A percentile compares a stretch with the other conserved stretches of the same genome.
phyloP scores from a whole-genome alignment of 1,284 basidiomycete genomes.

The Schizopora paradoxa region DNA sequence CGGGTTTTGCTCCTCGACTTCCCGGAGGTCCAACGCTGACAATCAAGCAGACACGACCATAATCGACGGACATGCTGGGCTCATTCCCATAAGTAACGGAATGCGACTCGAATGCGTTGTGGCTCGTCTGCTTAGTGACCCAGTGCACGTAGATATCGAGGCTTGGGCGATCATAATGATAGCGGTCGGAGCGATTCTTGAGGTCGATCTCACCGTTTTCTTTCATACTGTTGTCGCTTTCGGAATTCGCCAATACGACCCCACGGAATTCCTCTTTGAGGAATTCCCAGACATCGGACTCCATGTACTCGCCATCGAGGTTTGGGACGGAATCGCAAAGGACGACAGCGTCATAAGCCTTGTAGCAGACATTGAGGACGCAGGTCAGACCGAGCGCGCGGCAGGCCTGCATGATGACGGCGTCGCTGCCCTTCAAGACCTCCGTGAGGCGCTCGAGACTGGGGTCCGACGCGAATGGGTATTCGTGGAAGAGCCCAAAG shows the following conservation, averaged over 20 bases:
- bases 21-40: slow-evolving; percentile 5
- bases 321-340: neutral
- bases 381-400: slow-evolving; percentile 6
- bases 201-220: too few species aligned
- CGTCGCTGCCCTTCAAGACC: slow-evolving; percentile 27
- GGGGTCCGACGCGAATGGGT: slow-evolving; percentile 21
- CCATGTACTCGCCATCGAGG: neutral
- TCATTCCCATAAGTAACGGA: neutral
- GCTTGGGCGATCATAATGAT: too few species aligned
- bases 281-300: too few species aligned
- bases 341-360: neutral
- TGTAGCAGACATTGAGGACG: slow-evolving; percentile 4
- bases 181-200: too few species aligned
- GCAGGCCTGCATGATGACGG: slow-evolving; percentile 12
- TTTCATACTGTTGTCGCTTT: too few species aligned
- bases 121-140: neutral
- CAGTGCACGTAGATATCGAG: neutral
- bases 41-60: slow-evolving; percentile 18
- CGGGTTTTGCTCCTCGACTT: too few species aligned
- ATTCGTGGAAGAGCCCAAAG: slow-evolving; percentile 30
- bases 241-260: too few species aligned
- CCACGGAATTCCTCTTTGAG: too few species aligned
- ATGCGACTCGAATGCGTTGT: neutral
- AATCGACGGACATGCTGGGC: neutral
- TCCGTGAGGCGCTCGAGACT: neutral